These are phyloP conservation scores for Podila verticillata DNA, from an alignment of 192 early-diverging fungal species.

Conservation along the genomic window DNA sequence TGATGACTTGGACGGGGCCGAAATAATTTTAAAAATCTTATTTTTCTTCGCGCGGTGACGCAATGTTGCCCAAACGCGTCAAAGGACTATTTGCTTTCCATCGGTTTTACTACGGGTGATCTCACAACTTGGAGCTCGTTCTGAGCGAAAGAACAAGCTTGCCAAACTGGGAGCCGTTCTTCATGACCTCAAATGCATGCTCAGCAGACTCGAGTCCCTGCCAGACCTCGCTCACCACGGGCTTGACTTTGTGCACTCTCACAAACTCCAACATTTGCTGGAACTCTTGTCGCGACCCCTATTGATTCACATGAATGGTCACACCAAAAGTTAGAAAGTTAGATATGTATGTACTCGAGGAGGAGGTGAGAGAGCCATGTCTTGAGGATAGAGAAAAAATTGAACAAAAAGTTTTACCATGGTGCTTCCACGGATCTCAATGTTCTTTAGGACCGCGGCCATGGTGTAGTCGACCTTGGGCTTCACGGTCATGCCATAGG, in stretches of 20 bases:
- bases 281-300: constrained; percentile 64
- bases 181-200: constrained; percentile 23
- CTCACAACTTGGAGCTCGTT: constrained; percentile 19
- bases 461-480: constrained; percentile 57
- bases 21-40: not conserved
- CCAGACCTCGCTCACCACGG: constrained; percentile 66
- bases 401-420: constrained; percentile 59
- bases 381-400: not conserved
- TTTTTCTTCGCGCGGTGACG: not conserved
- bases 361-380: not conserved
- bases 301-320: not conserved
- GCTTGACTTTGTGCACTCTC: constrained; percentile 60
- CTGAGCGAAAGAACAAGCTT: constrained; percentile 36
- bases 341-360: too few species aligned
- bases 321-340: not conserved
- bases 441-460: constrained; percentile 64
- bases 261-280: constrained; percentile 70
- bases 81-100: not conserved
- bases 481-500: constrained; percentile 69
- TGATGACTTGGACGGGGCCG: not conserved
- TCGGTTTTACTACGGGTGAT: too few species aligned
- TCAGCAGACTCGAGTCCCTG: constrained; percentile 53
- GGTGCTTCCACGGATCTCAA: constrained; percentile 67
- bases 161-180: constrained; percentile 30
- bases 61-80: not conserved